Conservation (phyloP, 1,139 yeast species). For the Geotrichum candidum region DNA sequence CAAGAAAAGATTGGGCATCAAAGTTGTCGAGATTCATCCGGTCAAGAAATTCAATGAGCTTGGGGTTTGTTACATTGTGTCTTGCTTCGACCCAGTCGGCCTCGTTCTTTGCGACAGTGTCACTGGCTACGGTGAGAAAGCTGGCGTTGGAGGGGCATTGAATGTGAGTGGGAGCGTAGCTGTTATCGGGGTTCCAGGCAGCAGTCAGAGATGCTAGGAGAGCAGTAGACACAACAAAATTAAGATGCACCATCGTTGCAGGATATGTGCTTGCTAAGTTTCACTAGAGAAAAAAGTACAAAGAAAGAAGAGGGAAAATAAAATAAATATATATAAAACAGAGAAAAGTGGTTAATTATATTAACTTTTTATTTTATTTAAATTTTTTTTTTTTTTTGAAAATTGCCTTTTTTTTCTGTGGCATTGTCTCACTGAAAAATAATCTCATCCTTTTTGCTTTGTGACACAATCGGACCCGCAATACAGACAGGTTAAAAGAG, state of each 20-base stretch:
- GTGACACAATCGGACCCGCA: too few species aligned
- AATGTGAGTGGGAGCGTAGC: constrained; percentile 28
- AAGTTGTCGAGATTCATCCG: constrained; percentile 57
- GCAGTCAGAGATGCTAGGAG: neutral
- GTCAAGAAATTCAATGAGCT: constrained; percentile 51
- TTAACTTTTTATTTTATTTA: too few species aligned
- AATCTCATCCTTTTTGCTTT: too few species aligned
- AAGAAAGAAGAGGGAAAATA: too few species aligned
- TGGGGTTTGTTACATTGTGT: constrained; percentile 47
- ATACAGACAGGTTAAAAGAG: too few species aligned
- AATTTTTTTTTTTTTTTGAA: too few species aligned
- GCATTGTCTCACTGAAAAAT: too few species aligned
- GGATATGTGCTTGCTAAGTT: neutral
- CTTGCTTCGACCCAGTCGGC: constrained; percentile 34
- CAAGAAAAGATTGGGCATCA: constrained; percentile 50
- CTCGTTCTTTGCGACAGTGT: constrained; percentile 24
- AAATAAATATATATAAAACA: too few species aligned
- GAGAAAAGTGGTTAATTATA: too few species aligned
- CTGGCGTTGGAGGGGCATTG: constrained; percentile 24
- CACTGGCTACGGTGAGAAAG: constrained; percentile 21
- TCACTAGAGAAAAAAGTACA: too few species aligned
- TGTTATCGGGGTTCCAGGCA: constrained; percentile 17
- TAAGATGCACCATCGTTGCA: neutral
- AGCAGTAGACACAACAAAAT: neutral
- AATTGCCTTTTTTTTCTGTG: too few species aligned